Base-by-base conservation (phyloP, 805 yeast species). In the Novakomyces olei region DNA sequence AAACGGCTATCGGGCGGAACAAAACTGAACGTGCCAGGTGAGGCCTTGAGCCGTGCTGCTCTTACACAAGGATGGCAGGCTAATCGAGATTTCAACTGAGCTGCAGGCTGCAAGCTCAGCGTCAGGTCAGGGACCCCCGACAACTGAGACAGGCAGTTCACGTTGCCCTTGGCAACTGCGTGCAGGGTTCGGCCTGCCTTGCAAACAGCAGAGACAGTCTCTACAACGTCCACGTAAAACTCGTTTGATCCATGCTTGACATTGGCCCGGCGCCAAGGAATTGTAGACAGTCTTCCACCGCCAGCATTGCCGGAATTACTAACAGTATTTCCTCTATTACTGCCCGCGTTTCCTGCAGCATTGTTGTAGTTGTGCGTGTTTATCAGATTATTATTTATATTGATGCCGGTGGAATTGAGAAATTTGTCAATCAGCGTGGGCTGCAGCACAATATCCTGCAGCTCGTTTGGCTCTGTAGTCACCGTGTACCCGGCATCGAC, bases 1-100 rank as follows among this genome's bases (percentile, higher is more conserved):
- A 69, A 67, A 37, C 57, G 62, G 5, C 91, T 95, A 50, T 85
- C 94, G 0, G 96, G 92, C 4, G 96, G 98, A 14, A 76, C 61
- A 44, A 85, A 79, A 12, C 69, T 58, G 20, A 81, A 46, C 0
- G 53, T 40, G 1, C 69, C 70, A 1, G 64, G 63, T 4, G 44
- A 44, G 23, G 44, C 38, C 1, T 44, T 34, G 79, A 80, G 75
- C 14, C 53, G 51, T 7, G 57, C 61, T 1, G 61, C 41, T 29
- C 70, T 61, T 1, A 83, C 66, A 48, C 85, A 72, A 30, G 61
- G 63, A 48, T 85, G 94, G n/a, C n/a, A n/a, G 40, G 79, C 67
- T 9, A 69, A 55, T 0, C 88, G 79, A 3, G 34, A 34, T 27
- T 36, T 35, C 8, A 41, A 38, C 3, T 38, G 23, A 5, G 34